phyloP scores from a whole-genome alignment of 2,329 filamentous ascomycete species.

The Diaporthe helianthi region DNA sequence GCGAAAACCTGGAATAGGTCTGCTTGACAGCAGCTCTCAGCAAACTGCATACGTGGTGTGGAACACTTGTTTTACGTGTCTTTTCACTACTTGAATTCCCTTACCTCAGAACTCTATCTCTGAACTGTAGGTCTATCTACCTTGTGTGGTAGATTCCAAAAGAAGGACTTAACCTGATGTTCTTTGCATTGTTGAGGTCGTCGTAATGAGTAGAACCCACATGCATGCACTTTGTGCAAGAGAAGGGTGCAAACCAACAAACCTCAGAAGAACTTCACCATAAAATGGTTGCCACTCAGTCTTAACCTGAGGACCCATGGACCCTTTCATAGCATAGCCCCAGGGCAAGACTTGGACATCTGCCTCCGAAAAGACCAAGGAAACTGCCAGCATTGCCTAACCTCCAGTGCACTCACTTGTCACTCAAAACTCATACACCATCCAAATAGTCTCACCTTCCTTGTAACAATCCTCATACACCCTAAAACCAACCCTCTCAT shows the following conservation, averaged over 20 bases:
- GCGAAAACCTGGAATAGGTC: not conserved
- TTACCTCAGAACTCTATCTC: no score
- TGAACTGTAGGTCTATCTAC: no score
- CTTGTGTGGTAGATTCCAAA: no score
- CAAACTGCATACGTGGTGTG: not conserved
- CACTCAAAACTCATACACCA: not conserved
- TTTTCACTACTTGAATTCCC: rapidly evolving
- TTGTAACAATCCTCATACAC: constrained; percentile 45
- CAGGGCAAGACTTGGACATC: not conserved
- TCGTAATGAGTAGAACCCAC: no score
- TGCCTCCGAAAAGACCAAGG: not conserved
- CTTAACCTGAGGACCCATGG: not conserved
- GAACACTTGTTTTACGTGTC: not conserved
- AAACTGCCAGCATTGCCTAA: not conserved
- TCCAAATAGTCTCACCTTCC: constrained; percentile 38
- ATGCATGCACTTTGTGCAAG: no score
- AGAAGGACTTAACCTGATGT: no score
- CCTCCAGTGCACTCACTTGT: not conserved
- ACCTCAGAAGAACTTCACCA: not conserved
- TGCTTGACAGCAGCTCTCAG: not conserved
- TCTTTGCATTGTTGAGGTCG: no score
- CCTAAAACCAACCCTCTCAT: constrained; percentile 55
- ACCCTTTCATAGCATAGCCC: no score
- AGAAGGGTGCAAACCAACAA: no score
- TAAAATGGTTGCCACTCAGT: not conserved